These are phyloP conservation scores for Puccinia novopanici DNA, from an alignment of 1,284 basidiomycete genomes.

Conservation along the genomic window DNA sequence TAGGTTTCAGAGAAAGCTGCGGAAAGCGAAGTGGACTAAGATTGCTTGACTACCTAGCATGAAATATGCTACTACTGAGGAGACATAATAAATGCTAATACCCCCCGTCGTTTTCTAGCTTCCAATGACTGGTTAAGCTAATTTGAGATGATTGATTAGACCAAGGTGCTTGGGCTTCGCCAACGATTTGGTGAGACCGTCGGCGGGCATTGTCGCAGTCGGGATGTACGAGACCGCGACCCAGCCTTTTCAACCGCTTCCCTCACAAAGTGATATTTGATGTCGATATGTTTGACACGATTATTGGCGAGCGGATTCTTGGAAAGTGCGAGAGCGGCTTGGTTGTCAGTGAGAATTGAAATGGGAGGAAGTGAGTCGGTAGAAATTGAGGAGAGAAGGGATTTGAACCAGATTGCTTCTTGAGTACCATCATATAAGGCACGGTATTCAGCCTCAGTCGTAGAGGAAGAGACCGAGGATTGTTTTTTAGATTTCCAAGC, in stretches of 20 bases:
- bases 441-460: no score
- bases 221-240: background rate
- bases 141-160: no score
- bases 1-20: no score
- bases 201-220: background rate
- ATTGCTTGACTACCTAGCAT: no score
- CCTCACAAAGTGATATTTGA: constrained; percentile 14
- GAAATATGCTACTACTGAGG: no score
- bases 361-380: background rate
- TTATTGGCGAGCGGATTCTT: background rate
- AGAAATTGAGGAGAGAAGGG: background rate
- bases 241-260: background rate
- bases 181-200: constrained; percentile 14
- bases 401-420: background rate
- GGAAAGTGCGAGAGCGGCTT: background rate
- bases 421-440: no score
- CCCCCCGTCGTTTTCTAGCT: no score
- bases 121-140: no score
- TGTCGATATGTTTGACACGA: constrained; percentile 5
- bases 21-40: no score
- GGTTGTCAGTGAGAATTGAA: background rate
- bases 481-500: background rate
- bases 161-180: background rate
- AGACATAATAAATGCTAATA: no score
- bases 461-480: no score